phyloP scores from a whole-genome alignment of 352 stramenopile genomes.

The Phytopythium boreale region DNA sequence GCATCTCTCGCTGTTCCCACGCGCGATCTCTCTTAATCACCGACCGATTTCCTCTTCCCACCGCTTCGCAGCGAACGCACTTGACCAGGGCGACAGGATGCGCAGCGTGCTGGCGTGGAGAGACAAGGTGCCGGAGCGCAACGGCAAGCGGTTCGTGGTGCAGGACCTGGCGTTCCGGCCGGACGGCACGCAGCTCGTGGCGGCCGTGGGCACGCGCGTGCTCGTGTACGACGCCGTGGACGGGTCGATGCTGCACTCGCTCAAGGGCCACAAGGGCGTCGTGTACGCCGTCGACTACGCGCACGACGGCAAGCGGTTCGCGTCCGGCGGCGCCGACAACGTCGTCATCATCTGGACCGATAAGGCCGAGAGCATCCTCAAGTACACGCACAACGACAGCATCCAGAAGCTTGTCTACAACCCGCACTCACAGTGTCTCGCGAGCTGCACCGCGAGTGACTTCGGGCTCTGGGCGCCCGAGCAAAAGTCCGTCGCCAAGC shows the following conservation, averaged over 20 bases:
- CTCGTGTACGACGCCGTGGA: conserved; percentile 91
- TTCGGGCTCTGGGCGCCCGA: conserved; percentile 94
- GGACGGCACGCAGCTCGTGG: conserved; percentile 88
- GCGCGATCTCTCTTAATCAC: neutral
- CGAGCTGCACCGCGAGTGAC: conserved; percentile 91
- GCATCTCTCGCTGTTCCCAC: too few species aligned
- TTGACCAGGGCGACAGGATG: conserved; percentile 28
- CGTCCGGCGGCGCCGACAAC: conserved; percentile 91
- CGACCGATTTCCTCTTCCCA: neutral
- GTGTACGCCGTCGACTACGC: conserved; percentile 93
- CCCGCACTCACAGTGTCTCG: conserved; percentile 89
- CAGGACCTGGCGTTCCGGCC: conserved; percentile 90
- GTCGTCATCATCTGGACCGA: conserved; percentile 97
- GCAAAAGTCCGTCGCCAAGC: conserved; percentile 93
- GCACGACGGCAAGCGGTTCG: conserved; percentile 90
- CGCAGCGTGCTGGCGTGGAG: conserved; percentile 77
- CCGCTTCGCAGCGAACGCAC: neutral
- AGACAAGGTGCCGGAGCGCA: conserved; percentile 86
- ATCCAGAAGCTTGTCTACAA: conserved; percentile 94
- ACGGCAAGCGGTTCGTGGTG: conserved; percentile 83
- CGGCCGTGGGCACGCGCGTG: conserved; percentile 88
- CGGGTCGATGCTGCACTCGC: conserved; percentile 87
- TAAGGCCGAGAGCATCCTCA: conserved; percentile 93
- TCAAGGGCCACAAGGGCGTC: conserved; percentile 90
- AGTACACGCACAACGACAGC: conserved; percentile 95